Evolutionary conservation across 2,329 filamentous ascomycete species (phyloP).

Genomic region (Sordariomycetes sp.): DNA sequence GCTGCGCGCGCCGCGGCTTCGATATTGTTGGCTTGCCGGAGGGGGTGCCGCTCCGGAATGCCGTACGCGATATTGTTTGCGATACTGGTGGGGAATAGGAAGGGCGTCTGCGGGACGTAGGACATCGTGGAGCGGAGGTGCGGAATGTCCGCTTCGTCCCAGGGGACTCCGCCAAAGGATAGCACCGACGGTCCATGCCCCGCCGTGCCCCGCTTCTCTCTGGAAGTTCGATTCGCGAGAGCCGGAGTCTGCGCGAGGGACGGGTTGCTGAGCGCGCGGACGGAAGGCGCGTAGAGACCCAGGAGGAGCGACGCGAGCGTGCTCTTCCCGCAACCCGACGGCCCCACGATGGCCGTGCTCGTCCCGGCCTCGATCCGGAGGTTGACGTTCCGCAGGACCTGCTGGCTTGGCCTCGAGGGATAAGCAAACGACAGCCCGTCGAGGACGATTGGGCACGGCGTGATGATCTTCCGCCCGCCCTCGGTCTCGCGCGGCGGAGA

Average conservation of each 20-base stretch:
- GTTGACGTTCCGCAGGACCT: constrained; percentile 51
- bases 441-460: constrained; percentile 30
- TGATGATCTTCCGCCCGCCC: constrained; percentile 19
- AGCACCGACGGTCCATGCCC: constrained; percentile 17
- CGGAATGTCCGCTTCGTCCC: constrained; percentile 43
- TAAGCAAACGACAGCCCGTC: constrained; percentile 57
- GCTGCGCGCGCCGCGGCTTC: constrained; percentile 34
- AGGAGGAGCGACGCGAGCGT: constrained; percentile 67
- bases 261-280: background rate
- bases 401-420: constrained; percentile 35
- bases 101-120: constrained; percentile 57
- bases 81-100: constrained; percentile 67
- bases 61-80: constrained; percentile 77
- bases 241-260: background rate
- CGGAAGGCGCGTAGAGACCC: constrained; percentile 46
- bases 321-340: constrained; percentile 83
- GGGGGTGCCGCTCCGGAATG: constrained; percentile 37
- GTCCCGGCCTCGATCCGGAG: constrained; percentile 49
- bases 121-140: constrained; percentile 48
- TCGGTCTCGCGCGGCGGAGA: constrained; percentile 41
- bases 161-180: constrained; percentile 43
- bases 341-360: constrained; percentile 67
- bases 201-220: background rate
- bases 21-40: constrained; percentile 30
- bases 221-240: background rate